These are phyloP conservation scores for Bipolaris victoriae DNA, from an alignment of 2,329 filamentous ascomycete genomes.

Conservation along the genomic window DNA sequence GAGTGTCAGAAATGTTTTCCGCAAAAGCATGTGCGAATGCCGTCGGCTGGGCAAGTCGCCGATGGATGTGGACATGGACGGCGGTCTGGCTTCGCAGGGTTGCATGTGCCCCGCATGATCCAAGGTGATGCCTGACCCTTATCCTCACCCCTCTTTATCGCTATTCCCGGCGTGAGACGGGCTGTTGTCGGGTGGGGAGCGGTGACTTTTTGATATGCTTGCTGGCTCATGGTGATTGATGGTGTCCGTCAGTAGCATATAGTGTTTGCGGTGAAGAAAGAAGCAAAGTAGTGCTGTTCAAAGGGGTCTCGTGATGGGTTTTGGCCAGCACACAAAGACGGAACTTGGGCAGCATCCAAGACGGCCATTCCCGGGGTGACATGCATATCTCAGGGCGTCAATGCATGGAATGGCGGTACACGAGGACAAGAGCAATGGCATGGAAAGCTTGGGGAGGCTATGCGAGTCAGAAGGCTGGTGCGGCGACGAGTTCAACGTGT, in stretches of 20 bases:
- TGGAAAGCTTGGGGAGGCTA: conserved; percentile 37
- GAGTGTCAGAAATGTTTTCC: neutral
- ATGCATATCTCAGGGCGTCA: conserved; percentile 26
- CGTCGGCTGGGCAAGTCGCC: neutral
- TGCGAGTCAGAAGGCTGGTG: conserved; percentile 42
- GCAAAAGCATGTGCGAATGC: conserved; percentile 1
- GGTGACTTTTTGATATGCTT: neutral
- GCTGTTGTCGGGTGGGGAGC: neutral
- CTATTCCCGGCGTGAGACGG: conserved; percentile 1
- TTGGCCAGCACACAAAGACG: neutral
- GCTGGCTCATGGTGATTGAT: neutral
- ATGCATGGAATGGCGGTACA: conserved; percentile 27
- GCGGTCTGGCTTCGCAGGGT: conserved; percentile 9
- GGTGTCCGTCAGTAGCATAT: neutral
- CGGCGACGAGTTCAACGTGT: conserved; percentile 26
- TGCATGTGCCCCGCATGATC: conserved; percentile 17
- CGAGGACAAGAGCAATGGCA: conserved; percentile 22
- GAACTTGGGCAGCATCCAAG: conserved; percentile 23
- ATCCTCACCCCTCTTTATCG: conserved; percentile 11
- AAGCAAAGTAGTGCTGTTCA: neutral
- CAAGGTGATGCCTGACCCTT: conserved; percentile 15
- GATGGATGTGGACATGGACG: conserved; percentile 8
- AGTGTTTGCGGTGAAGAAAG: conserved; percentile 1
- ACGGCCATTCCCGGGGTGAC: conserved; percentile 23
- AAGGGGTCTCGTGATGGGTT: neutral